These are phyloP conservation scores for Rhododendron williamsianum DNA, from an alignment of 148 eudicot genomes.

Conservation along the genomic window DNA sequence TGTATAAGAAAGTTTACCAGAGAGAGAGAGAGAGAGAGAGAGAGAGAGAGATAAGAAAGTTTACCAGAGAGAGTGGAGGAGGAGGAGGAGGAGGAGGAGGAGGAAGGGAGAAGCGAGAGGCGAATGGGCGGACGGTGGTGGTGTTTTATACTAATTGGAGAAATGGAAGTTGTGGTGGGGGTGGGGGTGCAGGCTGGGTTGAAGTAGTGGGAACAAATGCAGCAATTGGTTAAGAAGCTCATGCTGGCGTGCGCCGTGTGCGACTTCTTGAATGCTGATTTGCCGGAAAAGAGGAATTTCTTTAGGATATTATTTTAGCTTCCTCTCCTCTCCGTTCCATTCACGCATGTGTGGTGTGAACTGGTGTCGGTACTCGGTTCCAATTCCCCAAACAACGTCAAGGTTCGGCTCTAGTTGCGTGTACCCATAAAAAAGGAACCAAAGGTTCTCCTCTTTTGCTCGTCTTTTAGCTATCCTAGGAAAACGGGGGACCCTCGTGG, in stretches of 20 bases:
- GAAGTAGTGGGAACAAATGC: background rate
- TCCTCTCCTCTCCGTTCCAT: background rate
- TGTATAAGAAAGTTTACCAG: background rate
- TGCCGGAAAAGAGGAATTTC: too few relatives aligned
- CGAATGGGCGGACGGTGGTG: background rate
- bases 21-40: background rate
- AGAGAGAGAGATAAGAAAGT: background rate
- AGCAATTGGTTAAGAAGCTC: background rate
- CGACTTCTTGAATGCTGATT: background rate
- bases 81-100: background rate
- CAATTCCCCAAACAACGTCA: background rate
- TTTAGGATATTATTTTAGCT: too few relatives aligned
- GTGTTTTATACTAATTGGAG: background rate
- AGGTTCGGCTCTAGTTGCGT: too few relatives aligned
- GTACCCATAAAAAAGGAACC: too few relatives aligned
- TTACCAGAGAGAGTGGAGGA: background rate
- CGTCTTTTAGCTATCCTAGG: too few relatives aligned
- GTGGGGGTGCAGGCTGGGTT: background rate
- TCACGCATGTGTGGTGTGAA: background rate
- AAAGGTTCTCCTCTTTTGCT: too few relatives aligned
- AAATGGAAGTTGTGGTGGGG: background rate
- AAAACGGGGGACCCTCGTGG: too few relatives aligned
- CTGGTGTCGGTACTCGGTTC: background rate
- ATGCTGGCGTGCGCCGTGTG: constrained; percentile 11
- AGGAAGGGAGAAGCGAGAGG: background rate